Base-by-base conservation (phyloP, 306 rosid genomes). In the Alnus rubra region DNA sequence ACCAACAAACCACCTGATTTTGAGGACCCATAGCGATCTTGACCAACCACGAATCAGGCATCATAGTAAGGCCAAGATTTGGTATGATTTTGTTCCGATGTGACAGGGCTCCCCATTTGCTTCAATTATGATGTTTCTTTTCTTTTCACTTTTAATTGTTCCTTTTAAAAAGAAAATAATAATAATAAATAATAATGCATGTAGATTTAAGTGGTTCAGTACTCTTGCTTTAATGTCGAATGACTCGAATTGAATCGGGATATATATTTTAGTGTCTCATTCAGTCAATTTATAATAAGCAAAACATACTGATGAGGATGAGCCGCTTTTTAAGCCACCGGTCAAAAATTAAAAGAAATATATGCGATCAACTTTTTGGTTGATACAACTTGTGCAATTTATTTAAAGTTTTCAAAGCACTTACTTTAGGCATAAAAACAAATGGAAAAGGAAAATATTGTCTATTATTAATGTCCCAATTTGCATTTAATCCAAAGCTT, bases 1-100 rank as follows among this genome's bases (percentile, higher is more conserved):
- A 39, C 45, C 49, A 45, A 39, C 75, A 51, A 39, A 8, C 52
- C 48, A 44, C 63, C 30, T 72, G 77, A 84, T 81, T 52, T 14
- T 28, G 59, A 81, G 85, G 89, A 87, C 74, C 89, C 89, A 79
- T 79, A 35, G 8, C 37, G 4, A 58, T 58, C 79, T 76, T 76
- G 23, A 79, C 74, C 79, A 59, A 44, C 19, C 19, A 0, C 48
- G 50, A 76, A 76, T 78, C 74, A 79, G 14, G 15, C 28, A 14
- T 45, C 67, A 31, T 76, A 4, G 68, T 16, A 53, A 30, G 74
- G 16, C 70, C 77, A 81, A 39, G 76, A 77, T 50, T 52, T 71
- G 76, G 42, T 51, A 16, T 80, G 69, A 80, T 79, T 45, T 15
- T 69, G 5, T 44, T 52, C 45, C 11, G 4, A 39, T 62, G 14